Conservation (phyloP, 306 rosid species). For the Casuarina glauca region DNA sequence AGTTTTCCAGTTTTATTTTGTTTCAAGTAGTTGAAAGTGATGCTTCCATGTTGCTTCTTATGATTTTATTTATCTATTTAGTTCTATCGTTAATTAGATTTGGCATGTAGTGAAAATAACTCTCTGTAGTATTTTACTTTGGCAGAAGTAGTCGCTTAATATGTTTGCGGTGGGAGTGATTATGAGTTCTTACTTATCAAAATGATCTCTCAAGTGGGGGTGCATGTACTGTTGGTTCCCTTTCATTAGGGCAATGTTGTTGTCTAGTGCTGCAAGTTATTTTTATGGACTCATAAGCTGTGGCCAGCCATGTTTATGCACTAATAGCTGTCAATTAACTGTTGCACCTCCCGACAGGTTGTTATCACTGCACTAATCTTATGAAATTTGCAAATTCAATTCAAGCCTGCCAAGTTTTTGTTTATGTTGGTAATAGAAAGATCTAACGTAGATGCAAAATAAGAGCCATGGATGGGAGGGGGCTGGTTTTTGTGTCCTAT, state of each 20-base stretch:
- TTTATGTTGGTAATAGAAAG: not conserved
- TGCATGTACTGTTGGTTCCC: not conserved
- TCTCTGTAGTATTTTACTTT: not conserved
- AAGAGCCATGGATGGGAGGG: not conserved
- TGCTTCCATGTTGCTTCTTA: not conserved
- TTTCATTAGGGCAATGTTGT: not conserved
- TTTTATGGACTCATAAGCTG: not conserved
- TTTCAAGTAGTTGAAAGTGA: not conserved
- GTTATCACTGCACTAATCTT: not conserved
- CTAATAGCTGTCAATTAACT: not conserved
- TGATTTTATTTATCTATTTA: not conserved
- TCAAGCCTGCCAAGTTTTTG: not conserved
- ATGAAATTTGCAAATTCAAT: not conserved
- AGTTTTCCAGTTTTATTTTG: not conserved
- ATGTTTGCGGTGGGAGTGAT: not conserved
- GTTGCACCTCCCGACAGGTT: not conserved
- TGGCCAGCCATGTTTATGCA: not conserved
- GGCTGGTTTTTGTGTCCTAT: not conserved
- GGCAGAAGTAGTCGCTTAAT: not conserved
- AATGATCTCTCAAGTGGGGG: not conserved
- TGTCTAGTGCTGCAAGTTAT: not conserved
- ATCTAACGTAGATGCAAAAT: not conserved
- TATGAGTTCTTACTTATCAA: no score
- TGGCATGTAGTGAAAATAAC: not conserved
- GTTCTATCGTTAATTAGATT: not conserved